phyloP scores from a whole-genome alignment of 1,284 basidiomycete species.

The Ustilago xerochloae region DNA sequence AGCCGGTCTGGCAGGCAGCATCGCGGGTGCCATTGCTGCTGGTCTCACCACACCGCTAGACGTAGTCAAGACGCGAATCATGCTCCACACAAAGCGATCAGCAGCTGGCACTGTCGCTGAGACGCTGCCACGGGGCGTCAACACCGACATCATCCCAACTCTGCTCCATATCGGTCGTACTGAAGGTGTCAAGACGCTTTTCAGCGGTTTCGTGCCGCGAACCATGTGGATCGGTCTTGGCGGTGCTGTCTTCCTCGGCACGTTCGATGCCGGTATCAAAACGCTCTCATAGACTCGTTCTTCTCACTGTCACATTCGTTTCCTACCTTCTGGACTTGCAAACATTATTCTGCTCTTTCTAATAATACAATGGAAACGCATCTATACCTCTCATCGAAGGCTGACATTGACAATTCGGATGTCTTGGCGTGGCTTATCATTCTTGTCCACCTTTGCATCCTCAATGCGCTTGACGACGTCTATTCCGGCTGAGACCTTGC shows the following conservation, averaged over 20 bases:
- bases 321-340: background rate
- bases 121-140: constrained; percentile 42
- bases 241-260: constrained; percentile 94
- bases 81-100: constrained; percentile 77
- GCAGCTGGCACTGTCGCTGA: constrained; percentile 4
- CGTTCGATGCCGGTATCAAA: constrained; percentile 76
- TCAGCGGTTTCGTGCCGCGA: constrained; percentile 87
- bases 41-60: constrained; percentile 93
- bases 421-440: constrained; percentile 67
- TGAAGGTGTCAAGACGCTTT: constrained; percentile 83
- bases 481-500: constrained; percentile 71
- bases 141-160: constrained; percentile 64
- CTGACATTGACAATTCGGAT: constrained; percentile 47
- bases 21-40: constrained; percentile 90
- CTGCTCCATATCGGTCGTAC: constrained; percentile 74
- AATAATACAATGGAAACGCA: background rate
- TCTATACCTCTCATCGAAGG: constrained; percentile 14
- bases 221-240: constrained; percentile 96
- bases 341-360: background rate
- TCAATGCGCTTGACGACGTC: constrained; percentile 83
- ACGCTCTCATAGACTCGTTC: constrained; percentile 30
- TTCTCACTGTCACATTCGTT: background rate
- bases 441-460: constrained; percentile 72
- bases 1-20: constrained; percentile 88
- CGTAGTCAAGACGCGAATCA: constrained; percentile 95